Percentiles rank a stretch among this genome's conserved stretches.
Evolutionary conservation across 176 grass and related monocot genomes (phyloP).

Genomic region (Ampelocalamus luodianensis): DNA sequence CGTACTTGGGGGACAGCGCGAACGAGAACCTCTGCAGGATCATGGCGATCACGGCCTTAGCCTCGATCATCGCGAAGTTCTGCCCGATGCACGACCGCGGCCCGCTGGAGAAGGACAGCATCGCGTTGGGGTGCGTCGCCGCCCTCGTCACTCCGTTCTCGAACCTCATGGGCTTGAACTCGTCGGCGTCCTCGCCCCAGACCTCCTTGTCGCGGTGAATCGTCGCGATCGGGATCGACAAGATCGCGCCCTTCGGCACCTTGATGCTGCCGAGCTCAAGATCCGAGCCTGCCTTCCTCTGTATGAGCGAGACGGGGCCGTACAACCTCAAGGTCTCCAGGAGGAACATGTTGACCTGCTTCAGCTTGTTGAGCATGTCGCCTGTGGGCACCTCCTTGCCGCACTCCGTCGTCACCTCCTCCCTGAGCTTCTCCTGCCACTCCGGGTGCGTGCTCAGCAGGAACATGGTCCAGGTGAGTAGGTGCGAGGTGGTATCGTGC

Average conservation of each 20-base stretch:
- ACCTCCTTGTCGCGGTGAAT: conserved; percentile 50
- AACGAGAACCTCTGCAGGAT: conserved; percentile 58
- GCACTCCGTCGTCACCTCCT: conserved; percentile 34
- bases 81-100: conserved; percentile 51
- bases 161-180: conserved; percentile 58
- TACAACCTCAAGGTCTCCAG: conserved; percentile 32
- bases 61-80: conserved; percentile 53
- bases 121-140: conserved; percentile 27
- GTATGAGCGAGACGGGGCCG: not conserved
- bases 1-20: conserved; percentile 57
- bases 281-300: not conserved
- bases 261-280: conserved; percentile 10
- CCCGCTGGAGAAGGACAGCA: conserved; percentile 51
- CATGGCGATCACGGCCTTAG: conserved; percentile 40
- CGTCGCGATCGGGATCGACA: conserved; percentile 1
- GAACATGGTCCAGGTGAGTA: conserved; percentile 51
- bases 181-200: conserved; percentile 48
- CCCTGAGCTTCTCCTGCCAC: conserved; percentile 48
- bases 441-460: conserved; percentile 37
- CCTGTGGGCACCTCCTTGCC: not conserved
- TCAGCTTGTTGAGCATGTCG: conserved; percentile 30
- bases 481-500: conserved; percentile 47
- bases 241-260: conserved; percentile 12
- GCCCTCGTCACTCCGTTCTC: conserved; percentile 42
- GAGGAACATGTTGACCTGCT: conserved; percentile 38